These are phyloP conservation scores for Grosmannia serpens DNA, from an alignment of 2,329 filamentous ascomycete genomes.

Conservation along the genomic window DNA sequence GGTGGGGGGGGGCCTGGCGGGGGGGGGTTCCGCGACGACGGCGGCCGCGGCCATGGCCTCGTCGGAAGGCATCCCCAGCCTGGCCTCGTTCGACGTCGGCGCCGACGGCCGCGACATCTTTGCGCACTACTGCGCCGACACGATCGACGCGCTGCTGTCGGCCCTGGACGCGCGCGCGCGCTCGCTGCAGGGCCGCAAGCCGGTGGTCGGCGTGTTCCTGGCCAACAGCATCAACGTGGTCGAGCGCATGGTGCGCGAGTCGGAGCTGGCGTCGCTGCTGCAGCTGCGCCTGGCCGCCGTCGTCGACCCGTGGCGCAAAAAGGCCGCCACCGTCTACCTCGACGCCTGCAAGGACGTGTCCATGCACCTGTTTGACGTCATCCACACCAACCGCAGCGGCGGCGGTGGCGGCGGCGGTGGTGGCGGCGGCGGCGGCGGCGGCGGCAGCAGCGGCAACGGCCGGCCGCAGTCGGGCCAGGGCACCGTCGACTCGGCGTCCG, in stretches of 20 bases:
- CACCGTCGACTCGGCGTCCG: constrained; percentile 62
- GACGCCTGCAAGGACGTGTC: constrained; percentile 84
- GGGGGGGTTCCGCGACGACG: not conserved
- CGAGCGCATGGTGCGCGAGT: constrained; percentile 72
- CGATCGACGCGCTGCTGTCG: constrained; percentile 68
- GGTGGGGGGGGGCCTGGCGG: constrained; percentile 20
- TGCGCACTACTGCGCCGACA: constrained; percentile 80
- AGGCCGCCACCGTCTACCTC: constrained; percentile 68
- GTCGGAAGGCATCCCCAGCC: constrained; percentile 51
- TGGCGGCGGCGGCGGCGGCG: constrained; percentile 28
- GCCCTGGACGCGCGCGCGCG: constrained; percentile 66
- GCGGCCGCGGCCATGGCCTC: constrained; percentile 13
- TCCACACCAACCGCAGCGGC: constrained; percentile 67
- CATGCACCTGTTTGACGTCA: constrained; percentile 74
- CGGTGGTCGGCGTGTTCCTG: constrained; percentile 75
- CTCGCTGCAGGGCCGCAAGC: constrained; percentile 58
- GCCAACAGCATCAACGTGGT: constrained; percentile 79
- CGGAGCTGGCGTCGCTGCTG: constrained; percentile 65
- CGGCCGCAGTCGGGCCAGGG: constrained; percentile 63
- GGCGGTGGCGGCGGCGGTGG: constrained; percentile 21
- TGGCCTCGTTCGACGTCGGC: constrained; percentile 73
- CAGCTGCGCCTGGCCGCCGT: constrained; percentile 47
- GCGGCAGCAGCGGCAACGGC: constrained; percentile 1
- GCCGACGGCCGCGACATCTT: constrained; percentile 84
- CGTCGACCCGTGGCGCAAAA: constrained; percentile 80